phyloP scores from a whole-genome alignment of 805 yeast species.

The Vanderwaltozyma yarrowii region DNA sequence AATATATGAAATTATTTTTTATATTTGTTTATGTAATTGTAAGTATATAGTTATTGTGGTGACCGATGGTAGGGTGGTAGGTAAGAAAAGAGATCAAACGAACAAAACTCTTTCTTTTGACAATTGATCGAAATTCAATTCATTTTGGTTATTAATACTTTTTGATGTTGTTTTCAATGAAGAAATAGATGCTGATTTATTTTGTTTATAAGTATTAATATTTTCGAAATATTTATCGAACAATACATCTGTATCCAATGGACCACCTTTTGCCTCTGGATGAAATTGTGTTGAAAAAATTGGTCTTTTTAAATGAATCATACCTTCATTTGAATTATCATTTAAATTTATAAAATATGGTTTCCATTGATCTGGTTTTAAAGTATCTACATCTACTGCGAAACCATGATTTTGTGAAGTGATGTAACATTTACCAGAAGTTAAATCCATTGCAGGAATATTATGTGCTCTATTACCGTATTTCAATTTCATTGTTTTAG shows the following conservation, averaged over 20 bases:
- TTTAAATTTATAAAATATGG: conserved; percentile 88
- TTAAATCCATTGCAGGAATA: conserved; percentile 86
- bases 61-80: too few relatives aligned
- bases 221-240: conserved; percentile 81
- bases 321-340: conserved; percentile 95
- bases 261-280: conserved; percentile 99
- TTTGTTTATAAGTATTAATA: conserved; percentile 30
- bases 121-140: conserved; percentile 14
- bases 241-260: conserved; percentile 81
- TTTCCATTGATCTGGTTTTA: conserved; percentile 59
- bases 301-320: conserved; percentile 81
- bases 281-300: conserved; percentile 96
- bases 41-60: too few relatives aligned
- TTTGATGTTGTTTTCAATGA: conserved; percentile 9
- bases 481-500: conserved; percentile 82
- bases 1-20: too few relatives aligned
- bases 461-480: conserved; percentile 99
- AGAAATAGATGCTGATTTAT: not conserved
- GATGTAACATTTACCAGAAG: conserved; percentile 90
- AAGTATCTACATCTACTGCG: conserved; percentile 79
- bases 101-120: conserved; percentile 27
- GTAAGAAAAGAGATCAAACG: too few relatives aligned
- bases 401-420: conserved; percentile 99
- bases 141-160: conserved; percentile 13
- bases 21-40: too few relatives aligned